A percentile compares a stretch with the other conserved stretches of the same genome.
Conservation (phyloP, 2,329 filamentous ascomycete species). For the Claviceps sp. region DNA sequence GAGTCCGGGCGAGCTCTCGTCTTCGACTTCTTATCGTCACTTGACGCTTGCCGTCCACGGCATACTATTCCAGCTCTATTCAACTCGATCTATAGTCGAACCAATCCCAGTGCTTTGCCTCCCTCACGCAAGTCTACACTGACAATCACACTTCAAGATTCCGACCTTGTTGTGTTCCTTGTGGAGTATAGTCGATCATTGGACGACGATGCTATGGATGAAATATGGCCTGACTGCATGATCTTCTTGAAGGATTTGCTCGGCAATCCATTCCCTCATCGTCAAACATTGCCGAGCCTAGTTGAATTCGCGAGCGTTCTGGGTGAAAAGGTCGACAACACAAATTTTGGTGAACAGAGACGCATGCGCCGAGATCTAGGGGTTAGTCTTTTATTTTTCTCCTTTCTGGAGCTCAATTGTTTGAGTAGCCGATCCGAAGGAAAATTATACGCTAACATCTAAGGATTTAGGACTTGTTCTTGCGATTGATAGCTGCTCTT, state of each 20-base stretch:
- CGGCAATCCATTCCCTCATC: slow-evolving; percentile 85
- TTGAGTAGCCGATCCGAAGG: no score
- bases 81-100: slow-evolving; percentile 90
- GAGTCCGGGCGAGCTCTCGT: slow-evolving; percentile 46
- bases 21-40: slow-evolving; percentile 75
- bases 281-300: slow-evolving; percentile 74
- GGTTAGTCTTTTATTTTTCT: slow-evolving; percentile 29
- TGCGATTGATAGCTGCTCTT: slow-evolving; percentile 77
- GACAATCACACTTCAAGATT: slow-evolving; percentile 71
- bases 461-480: slow-evolving; percentile 62
- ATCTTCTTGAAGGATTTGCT: slow-evolving; percentile 81
- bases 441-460: not conserved
- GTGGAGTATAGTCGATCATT: slow-evolving; percentile 81
- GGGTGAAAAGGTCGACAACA: slow-evolving; percentile 93
- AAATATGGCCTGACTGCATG: slow-evolving; percentile 94
- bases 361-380: slow-evolving; percentile 85
- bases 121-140: slow-evolving; percentile 72
- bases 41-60: slow-evolving; percentile 82
- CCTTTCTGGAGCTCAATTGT: not conserved
- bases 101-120: slow-evolving; percentile 70
- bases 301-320: slow-evolving; percentile 82
- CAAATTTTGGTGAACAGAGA: slow-evolving; percentile 86
- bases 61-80: slow-evolving; percentile 89
- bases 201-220: slow-evolving; percentile 95
- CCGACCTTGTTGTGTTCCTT: slow-evolving; percentile 75